Percentiles rank a stretch among this genome's conserved stretches.
phyloP scores from a whole-genome alignment of 108 stramenopile genomes.

The Cyclostephanos tholiformis region DNA sequence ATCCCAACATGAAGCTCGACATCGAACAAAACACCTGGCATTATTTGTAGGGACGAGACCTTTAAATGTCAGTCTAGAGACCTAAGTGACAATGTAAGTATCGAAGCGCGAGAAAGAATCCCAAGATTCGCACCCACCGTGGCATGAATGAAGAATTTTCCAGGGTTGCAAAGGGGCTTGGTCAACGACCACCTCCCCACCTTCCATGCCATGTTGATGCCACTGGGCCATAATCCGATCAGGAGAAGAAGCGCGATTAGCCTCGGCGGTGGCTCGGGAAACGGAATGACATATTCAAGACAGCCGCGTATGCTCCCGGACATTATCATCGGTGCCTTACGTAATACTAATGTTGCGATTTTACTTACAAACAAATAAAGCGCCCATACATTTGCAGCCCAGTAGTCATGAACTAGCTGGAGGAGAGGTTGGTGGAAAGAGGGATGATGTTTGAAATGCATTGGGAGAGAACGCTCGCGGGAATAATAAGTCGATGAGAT shows the following conservation, averaged over 20 bases:
- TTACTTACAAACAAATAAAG: slow-evolving; percentile 73
- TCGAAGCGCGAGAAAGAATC: background rate
- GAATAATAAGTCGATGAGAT: background rate
- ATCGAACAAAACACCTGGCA: slow-evolving; percentile 58
- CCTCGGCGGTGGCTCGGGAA: slow-evolving; percentile 68
- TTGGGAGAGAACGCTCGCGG: background rate
- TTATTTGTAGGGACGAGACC: background rate
- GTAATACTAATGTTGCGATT: slow-evolving; percentile 41
- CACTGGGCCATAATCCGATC: slow-evolving; percentile 54
- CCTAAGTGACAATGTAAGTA: background rate
- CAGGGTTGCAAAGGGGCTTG: slow-evolving; percentile 2
- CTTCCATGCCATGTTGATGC: slow-evolving; percentile 45
- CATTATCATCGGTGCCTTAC: slow-evolving; percentile 1
- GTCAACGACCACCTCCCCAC: slow-evolving; percentile 23
- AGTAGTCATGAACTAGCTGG: slow-evolving; percentile 93
- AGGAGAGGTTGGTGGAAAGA: background rate
- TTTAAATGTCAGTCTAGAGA: background rate
- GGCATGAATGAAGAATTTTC: slow-evolving; percentile 45
- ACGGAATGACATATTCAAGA: slow-evolving; percentile 39
- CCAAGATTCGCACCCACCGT: slow-evolving; percentile 34
- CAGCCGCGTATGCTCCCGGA: slow-evolving; percentile 18
- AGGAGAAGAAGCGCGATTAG: slow-evolving; percentile 59
- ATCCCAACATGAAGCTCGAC: slow-evolving; percentile 76
- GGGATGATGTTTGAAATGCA: no score
- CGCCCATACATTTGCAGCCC: slow-evolving; percentile 98